Base-by-base conservation (phyloP, 177 flowering plant genomes). In the Viscum album region DNA sequence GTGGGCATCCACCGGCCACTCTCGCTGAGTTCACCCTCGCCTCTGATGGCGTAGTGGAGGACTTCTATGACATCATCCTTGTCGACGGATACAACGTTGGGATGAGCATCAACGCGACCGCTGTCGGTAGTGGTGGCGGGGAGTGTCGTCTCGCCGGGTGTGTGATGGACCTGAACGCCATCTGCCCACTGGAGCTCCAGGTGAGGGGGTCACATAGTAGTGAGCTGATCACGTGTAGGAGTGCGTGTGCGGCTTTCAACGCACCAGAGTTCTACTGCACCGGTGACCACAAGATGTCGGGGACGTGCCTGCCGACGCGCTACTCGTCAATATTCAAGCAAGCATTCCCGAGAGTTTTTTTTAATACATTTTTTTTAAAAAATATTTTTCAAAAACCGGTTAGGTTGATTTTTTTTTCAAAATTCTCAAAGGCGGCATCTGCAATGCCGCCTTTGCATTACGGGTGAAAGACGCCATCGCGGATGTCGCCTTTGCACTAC, bases 1-100 rank as follows among this genome's bases (percentile, higher is more conserved):
- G 98, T 21, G 98, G 98, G 0, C 35, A 85, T 2, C 98, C 98
- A 0, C 98, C 97, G 2, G 96, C 96, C 28, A 92, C 97, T 0
- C 81, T 92, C 0, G 96, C 92, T 1, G 94, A 89, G 72, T 86
- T 92, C 70, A 89, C 96, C 1, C 88, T 89, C 15, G 92, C 94
- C 0, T 59, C 75, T 24, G 79, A 70, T 56, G 70, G 71, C 12
- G 81, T 80, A 1, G 84, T 81, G 31, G 85, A 81, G 67, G 97
- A 91, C 70, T 91, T 86, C 81, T 91, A 91, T 71, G 97, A 89
- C 75, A 94, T 91, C 23, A 85, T 88, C 83, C 86, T 90, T 4
- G 95, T 88, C 5, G 96, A 91, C 70, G 96, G 97, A 24, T 92
- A 89, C 79, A 92, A 92, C 70, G 12, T 39, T 17, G 12, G 17